Evolutionary conservation across 805 yeast genomes (phyloP), one percentile per base, ranked within the genome.

Genomic region (Ogataea sp.): DNA sequence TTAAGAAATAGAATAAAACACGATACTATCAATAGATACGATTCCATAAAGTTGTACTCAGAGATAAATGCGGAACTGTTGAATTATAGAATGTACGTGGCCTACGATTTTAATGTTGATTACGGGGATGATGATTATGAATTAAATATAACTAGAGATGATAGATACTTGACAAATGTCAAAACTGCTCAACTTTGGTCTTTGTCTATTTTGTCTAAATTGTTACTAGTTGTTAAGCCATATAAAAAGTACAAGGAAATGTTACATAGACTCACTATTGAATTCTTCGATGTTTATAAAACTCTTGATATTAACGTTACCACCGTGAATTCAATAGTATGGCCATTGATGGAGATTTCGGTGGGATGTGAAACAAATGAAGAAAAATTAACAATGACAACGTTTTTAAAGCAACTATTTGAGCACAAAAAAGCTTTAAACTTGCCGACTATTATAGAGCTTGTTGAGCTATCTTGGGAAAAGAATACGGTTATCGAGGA

Each of bases 341-440:
- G 76, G 76, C 78, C 78, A 0, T 54, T 71, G 1, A 65, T 66
- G 48, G 69, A 68, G 14, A 56, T 71, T 28, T 70, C 70, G 1
- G 62, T 72, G 36, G 65, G 58, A 29, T 62, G 69, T 36, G 45
- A 51, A 14, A 53, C 62, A 0, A 44, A 33, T 1, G 49, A 39
- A 10, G 70, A 70, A 37, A 46, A 61, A 36, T 33, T 38, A 1
- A 42, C 36, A 4, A 36, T 68, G 20, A 40, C 37, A 11, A 29
- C 36, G 13, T 58, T 51, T 43, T 59, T 68, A 55, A 62, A 59
- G 27, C 50, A 50, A 1, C 49, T 68, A 8, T 64, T 64, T 43
- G 42, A 49, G 10, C 60, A 59, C 6, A 62, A 62, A 1, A 67
- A 64, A 37, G 63, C 68, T 67, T 70, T 73, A 1, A 68, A 72